Evolutionary conservation across 768 basidiomycete species (phyloP).

Genomic region (Stropharia rugosoannulata): DNA sequence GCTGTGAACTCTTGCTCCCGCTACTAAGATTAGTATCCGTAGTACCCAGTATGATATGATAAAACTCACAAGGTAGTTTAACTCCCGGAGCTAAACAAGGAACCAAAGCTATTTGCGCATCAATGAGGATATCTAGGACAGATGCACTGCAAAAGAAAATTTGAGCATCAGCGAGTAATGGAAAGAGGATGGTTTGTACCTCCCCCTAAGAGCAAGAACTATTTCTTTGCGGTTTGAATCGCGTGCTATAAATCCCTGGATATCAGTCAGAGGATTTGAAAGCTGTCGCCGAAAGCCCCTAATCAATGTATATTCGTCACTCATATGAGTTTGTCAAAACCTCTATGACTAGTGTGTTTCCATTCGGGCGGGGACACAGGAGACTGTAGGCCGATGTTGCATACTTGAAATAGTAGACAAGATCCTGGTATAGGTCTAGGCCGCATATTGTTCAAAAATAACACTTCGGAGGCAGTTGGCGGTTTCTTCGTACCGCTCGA

Average conservation of each 20-base stretch:
- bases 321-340: constrained; percentile 19
- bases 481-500: too few species aligned
- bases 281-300: constrained; percentile 28
- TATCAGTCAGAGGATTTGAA: constrained; percentile 38
- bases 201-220: constrained; percentile 49
- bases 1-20: constrained; percentile 41
- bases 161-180: neutral
- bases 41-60: neutral
- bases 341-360: constrained; percentile 37
- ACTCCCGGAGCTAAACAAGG: constrained; percentile 46
- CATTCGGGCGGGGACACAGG: constrained; percentile 50
- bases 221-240: constrained; percentile 46
- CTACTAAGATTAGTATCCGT: constrained; percentile 20
- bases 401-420: constrained; percentile 55
- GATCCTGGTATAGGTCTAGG: constrained; percentile 39
- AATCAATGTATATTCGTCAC: neutral
- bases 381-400: constrained; percentile 48
- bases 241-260: constrained; percentile 50
- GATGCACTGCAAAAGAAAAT: constrained; percentile 31
- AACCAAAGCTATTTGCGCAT: constrained; percentile 38
- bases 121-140: constrained; percentile 39
- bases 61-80: constrained; percentile 33
- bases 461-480: too few species aligned
- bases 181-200: constrained; percentile 29
- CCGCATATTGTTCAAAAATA: too few species aligned